Conservation (phyloP, 805 yeast species). For the Wickerhamomyces strasburgensis region DNA sequence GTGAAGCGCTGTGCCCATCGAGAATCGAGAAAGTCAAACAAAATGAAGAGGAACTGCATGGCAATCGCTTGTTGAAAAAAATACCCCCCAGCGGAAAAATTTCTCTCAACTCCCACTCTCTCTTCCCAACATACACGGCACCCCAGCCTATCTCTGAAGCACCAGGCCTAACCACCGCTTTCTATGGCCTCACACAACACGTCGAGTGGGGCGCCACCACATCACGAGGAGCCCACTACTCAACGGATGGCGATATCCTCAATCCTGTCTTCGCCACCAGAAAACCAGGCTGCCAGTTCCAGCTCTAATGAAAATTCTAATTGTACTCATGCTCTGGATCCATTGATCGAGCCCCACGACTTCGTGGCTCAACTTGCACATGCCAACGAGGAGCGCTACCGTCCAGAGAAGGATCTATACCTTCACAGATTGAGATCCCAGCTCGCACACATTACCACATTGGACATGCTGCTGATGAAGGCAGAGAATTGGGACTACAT, state of each 20-base stretch:
- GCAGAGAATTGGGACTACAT: conserved; percentile 25
- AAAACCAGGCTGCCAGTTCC: background rate
- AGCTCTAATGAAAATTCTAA: background rate
- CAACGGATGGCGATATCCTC: conserved; percentile 22
- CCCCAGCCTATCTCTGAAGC: too few relatives aligned
- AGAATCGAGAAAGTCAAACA: too few relatives aligned
- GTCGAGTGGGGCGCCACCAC: too few relatives aligned
- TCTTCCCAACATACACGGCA: too few relatives aligned
- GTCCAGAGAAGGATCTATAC: conserved; percentile 21
- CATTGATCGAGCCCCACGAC: conserved; percentile 11
- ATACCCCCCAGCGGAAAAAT: too few relatives aligned
- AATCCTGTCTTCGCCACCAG: conserved; percentile 18
- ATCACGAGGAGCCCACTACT: background rate
- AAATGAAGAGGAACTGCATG: too few relatives aligned
- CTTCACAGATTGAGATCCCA: conserved; percentile 20
- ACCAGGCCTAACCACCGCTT: too few relatives aligned
- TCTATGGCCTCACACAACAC: too few relatives aligned
- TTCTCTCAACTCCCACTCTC: too few relatives aligned
- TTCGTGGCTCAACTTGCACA: conserved; percentile 13
- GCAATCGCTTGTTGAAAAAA: too few relatives aligned
- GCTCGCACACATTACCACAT: conserved; percentile 24
- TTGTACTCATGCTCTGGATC: too few relatives aligned
- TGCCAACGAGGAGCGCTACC: conserved; percentile 20
- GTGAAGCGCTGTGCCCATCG: too few relatives aligned
- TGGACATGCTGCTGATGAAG: conserved; percentile 21